Conservation (phyloP, 2,329 filamentous ascomycete genomes). For the Stagonosporopsis rhizophila region DNA sequence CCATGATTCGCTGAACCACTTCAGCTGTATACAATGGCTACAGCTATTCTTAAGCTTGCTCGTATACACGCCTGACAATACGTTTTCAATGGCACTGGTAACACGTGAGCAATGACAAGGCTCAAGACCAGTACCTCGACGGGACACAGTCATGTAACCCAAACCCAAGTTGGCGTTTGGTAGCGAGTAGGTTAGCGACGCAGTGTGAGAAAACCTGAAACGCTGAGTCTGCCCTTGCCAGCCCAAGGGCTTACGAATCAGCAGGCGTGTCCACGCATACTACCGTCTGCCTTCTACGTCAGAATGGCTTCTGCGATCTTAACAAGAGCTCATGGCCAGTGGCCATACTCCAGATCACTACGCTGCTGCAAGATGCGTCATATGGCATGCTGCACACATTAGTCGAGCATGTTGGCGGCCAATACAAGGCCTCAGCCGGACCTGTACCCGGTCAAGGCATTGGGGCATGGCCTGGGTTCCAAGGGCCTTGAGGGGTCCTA, state of each 20-base stretch:
- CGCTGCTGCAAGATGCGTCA: conserved; percentile 12
- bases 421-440: not conserved
- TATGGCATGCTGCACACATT: conserved; percentile 6
- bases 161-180: conserved; percentile 13
- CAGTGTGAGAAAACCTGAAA: conserved; percentile 35
- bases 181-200: conserved; percentile 19
- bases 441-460: not conserved
- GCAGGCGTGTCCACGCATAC: conserved; percentile 31
- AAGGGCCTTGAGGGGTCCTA: conserved; percentile 6
- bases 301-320: conserved; percentile 2
- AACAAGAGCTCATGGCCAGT: conserved; percentile 2
- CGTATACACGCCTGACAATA: not conserved
- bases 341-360: not conserved
- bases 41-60: not conserved
- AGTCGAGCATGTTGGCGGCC: conserved; percentile 5
- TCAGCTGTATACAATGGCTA: not conserved
- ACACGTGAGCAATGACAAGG: not conserved
- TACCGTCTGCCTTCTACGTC: conserved; percentile 15
- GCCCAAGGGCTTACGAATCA: conserved; percentile 44
- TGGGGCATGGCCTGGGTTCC: not conserved
- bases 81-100: not conserved
- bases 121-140: not conserved
- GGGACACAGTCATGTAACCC: not conserved
- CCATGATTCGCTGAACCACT: not conserved
- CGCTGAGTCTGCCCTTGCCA: conserved; percentile 27